Evolutionary conservation across 768 basidiomycete species (phyloP).

Genomic region (Collybiopsis luxurians): DNA sequence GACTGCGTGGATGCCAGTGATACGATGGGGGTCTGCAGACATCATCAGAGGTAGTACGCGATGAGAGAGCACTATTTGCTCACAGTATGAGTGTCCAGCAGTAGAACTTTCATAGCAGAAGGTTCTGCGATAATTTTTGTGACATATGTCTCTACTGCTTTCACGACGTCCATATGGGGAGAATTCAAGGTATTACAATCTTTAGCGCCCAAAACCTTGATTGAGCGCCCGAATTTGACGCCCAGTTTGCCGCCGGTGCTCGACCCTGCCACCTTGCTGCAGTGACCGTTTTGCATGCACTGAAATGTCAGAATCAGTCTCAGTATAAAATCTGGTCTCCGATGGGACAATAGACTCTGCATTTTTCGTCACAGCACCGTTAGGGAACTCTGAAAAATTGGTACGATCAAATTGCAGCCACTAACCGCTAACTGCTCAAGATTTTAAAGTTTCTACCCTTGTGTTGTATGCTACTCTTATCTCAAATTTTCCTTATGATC

Average conservation of each 20-base stretch:
- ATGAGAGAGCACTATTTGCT: conserved; percentile 18
- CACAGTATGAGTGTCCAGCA: conserved; percentile 94
- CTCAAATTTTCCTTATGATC: background rate
- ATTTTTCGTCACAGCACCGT: too few relatives aligned
- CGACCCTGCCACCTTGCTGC: too few relatives aligned
- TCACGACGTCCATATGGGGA: conserved; percentile 85
- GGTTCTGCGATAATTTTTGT: conserved; percentile 85
- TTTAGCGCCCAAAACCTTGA: too few relatives aligned
- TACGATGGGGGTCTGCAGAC: conserved; percentile 82
- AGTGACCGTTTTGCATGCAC: too few relatives aligned
- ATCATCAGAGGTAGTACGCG: background rate
- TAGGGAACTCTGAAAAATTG: too few relatives aligned
- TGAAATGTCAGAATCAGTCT: too few relatives aligned
- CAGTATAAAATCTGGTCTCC: too few relatives aligned
- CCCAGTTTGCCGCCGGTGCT: too few relatives aligned
- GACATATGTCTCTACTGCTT: conserved; percentile 93
- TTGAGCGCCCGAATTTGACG: background rate
- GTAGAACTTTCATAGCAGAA: conserved; percentile 90
- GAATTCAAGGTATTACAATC: background rate
- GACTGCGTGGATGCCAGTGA: conserved; percentile 95
- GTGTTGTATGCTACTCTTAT: background rate
- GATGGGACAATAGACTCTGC: too few relatives aligned
- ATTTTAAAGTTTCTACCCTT: background rate
- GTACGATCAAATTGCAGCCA: too few relatives aligned
- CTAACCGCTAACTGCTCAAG: too few relatives aligned